phyloP scores from a whole-genome alignment of 192 early-diverging fungal genomes.

The Backusella westeae region DNA sequence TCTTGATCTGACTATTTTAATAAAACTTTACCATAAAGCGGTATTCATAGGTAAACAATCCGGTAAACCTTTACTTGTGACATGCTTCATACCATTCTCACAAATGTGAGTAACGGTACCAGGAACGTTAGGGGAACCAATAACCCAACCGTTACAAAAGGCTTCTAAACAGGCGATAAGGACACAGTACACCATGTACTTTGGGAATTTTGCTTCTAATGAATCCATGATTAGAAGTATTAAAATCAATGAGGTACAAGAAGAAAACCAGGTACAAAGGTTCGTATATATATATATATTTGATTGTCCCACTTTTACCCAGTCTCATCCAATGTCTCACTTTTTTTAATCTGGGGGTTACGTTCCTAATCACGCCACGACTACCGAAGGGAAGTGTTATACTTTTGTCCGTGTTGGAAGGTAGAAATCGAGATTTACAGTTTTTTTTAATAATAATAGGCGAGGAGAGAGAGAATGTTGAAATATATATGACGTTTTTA shows the following conservation, averaged over 20 bases:
- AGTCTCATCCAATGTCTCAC: not conserved
- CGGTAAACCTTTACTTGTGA: constrained; percentile 9
- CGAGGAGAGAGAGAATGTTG: no score
- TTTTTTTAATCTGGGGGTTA: not conserved
- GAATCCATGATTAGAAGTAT: constrained; percentile 31
- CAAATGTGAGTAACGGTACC: constrained; percentile 34
- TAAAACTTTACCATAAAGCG: constrained; percentile 12
- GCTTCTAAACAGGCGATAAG: constrained; percentile 37
- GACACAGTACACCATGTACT: constrained; percentile 43
- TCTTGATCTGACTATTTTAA: not conserved
- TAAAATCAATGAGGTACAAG: not conserved
- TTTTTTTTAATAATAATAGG: not conserved
- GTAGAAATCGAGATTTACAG: not conserved
- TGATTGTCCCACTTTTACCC: not conserved
- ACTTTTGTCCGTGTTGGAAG: not conserved
- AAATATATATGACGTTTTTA: no score
- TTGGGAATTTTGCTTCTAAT: constrained; percentile 33
- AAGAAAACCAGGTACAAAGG: not conserved
- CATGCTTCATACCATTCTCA: constrained; percentile 5
- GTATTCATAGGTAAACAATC: constrained; percentile 35
- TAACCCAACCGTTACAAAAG: constrained; percentile 41
- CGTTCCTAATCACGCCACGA: not conserved
- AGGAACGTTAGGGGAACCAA: constrained; percentile 45
- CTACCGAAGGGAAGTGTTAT: not conserved
- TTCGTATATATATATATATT: not conserved